phyloP scores from a whole-genome alignment of 2,329 filamentous ascomycete genomes.

The Botrytis deweyae region DNA sequence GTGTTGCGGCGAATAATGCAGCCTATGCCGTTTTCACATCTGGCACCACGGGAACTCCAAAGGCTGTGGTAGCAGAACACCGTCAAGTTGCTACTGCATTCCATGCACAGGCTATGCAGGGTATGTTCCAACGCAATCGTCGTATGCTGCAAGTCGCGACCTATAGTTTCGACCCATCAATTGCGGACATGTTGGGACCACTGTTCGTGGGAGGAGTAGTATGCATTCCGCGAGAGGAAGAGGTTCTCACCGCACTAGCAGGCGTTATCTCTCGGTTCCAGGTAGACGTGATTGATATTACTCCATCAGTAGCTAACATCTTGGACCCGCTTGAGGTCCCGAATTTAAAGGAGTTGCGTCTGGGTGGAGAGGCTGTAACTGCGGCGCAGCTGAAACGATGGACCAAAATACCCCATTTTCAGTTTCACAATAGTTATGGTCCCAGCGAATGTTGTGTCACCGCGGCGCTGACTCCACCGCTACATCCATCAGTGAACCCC shows the following conservation, averaged over 20 bases:
- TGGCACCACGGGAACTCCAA: conserved; percentile 20
- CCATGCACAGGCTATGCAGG: conserved; percentile 12
- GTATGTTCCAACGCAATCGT: conserved; percentile 6
- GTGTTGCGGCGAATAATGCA: neutral
- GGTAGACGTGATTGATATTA: neutral
- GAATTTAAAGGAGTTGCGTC: neutral
- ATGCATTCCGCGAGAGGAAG: conserved; percentile 28
- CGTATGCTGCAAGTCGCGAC: conserved; percentile 26
- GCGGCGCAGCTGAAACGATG: neutral
- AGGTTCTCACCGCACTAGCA: conserved; percentile 16
- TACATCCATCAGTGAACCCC: neutral
- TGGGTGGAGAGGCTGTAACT: neutral
- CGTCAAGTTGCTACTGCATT: conserved; percentile 1
- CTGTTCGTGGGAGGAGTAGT: conserved; percentile 27
- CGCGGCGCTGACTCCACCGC: neutral
- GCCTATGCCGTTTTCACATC: neutral
- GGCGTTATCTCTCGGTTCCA: neutral
- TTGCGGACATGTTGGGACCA: conserved; percentile 28
- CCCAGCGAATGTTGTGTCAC: conserved; percentile 11
- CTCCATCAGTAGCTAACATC: neutral
- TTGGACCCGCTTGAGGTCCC: neutral
- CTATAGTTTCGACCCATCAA: conserved; percentile 28
- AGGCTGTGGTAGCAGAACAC: conserved; percentile 18
- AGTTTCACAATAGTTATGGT: conserved; percentile 27
- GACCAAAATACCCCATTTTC: conserved; percentile 9